Conservation (phyloP, 139 green algal genomes). For the Microglena sp. region DNA sequence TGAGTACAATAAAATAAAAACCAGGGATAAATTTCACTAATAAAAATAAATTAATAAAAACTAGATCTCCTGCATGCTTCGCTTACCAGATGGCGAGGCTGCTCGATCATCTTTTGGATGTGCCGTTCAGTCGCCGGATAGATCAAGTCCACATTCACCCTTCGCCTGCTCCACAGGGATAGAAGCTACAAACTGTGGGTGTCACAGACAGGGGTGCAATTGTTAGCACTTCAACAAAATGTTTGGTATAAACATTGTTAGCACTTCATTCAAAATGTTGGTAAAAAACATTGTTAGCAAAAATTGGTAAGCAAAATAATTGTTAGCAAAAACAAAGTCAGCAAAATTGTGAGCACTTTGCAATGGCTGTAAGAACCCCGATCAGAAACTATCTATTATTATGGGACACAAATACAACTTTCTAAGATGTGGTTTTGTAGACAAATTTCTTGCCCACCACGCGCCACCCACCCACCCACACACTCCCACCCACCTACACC, state of each 20-base stretch:
- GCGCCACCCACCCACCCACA: too few relatives aligned
- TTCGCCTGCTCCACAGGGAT: slow-evolving; percentile 1
- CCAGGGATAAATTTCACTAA: background rate
- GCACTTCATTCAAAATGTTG: background rate
- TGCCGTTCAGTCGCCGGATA: slow-evolving; percentile 43
- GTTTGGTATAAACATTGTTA: background rate
- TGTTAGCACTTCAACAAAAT: background rate
- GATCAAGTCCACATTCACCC: slow-evolving; percentile 34
- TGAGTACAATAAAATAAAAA: background rate
- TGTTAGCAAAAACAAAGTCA: too few relatives aligned
- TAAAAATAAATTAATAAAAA: background rate
- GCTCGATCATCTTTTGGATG: slow-evolving; percentile 30
- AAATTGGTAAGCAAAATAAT: too few relatives aligned
- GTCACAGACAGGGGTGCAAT: background rate
- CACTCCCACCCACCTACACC: too few relatives aligned
- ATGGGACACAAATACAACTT: too few relatives aligned
- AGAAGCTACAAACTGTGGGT: slow-evolving; percentile 20
- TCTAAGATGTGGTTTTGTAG: background rate
- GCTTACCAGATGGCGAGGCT: slow-evolving; percentile 23
- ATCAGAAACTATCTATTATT: too few relatives aligned
- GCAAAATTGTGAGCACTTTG: too few relatives aligned
- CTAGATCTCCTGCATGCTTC: background rate
- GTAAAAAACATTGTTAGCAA: too few relatives aligned
- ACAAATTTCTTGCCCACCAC: too few relatives aligned
- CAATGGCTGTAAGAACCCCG: too few relatives aligned